Evolutionary conservation across 2,329 filamentous ascomycete species (phyloP), one percentile per base, ranked within the genome.

Genomic region (Scopulariopsis brevicaulis): DNA sequence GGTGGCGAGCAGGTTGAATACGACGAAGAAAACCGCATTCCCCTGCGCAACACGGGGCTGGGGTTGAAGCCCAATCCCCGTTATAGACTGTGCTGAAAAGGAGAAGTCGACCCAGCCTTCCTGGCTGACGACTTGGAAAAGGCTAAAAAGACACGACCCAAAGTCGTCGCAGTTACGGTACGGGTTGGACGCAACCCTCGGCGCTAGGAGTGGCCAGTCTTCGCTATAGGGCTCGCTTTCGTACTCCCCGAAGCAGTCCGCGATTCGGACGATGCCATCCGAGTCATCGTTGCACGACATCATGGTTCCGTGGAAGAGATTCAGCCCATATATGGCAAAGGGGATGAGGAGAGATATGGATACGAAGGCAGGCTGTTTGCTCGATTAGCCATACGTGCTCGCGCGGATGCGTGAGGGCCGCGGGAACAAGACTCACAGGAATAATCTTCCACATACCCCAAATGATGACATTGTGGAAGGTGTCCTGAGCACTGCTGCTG

Each of bases 81-180:
- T 92, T 63, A 97, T 94, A 35, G 84, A 83, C 74, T 96, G 89
- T 1, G 86, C 87, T 37, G 83, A 81, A 75, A 89, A 92, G 68
- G 94, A 89, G n/a, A 96, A 90, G 69, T 96, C 91, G 12, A 86
- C 85, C 94, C 95, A 99, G 37, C 94, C 94, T 77, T 99, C 95
- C 71, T 99, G 94, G 56, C 93, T 97, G 50, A 97, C 93, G 71
- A 99, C 96, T 70, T 97, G 92, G 74, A 96, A 99, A 60, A 99
- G 87, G 61, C 96, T 95, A 74, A 97, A 97, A 37, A 99, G 78
- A 0, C 93, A 88, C 57, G 89, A 83, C n/a, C 87, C 89, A 66
- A 99, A 99, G 67, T 95, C 88, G 70, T 99, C 94, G 67, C 99
- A 99, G 69, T 87, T 87, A 72, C 87, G 97, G 67, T 84, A 96